phyloP scores from a whole-genome alignment of 2,329 filamentous ascomycete species.

The Penicillium sp. region DNA sequence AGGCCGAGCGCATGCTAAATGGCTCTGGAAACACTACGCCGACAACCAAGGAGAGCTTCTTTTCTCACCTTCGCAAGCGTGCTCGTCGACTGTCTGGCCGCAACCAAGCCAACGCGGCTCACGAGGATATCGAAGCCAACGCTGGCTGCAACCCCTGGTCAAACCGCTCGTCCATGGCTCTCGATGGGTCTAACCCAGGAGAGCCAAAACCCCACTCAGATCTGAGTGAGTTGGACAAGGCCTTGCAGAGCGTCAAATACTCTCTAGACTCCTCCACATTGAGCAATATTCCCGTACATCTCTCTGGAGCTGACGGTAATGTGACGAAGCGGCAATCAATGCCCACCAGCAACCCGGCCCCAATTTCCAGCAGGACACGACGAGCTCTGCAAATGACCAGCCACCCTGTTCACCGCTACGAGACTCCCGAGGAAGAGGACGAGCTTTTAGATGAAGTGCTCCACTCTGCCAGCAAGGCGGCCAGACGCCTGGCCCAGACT shows the following conservation, averaged over 20 bases:
- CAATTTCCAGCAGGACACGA: constrained; percentile 78
- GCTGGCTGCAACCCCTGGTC: constrained; percentile 89
- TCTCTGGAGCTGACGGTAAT: constrained; percentile 35
- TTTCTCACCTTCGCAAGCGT: constrained; percentile 93
- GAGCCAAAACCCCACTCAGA: constrained; percentile 54
- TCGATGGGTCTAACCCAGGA: constrained; percentile 63
- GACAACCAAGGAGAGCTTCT: constrained; percentile 90
- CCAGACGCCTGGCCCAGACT: constrained; percentile 67
- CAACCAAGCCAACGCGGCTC: constrained; percentile 80
- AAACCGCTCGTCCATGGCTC: constrained; percentile 80
- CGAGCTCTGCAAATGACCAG: constrained; percentile 71
- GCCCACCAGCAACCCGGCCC: constrained; percentile 43
- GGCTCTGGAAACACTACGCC: constrained; percentile 77
- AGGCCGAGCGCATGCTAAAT: constrained; percentile 88
- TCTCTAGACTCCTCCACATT: constrained; percentile 55
- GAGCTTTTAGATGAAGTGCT: constrained; percentile 91
- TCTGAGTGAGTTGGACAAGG: constrained; percentile 64
- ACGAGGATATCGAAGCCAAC: constrained; percentile 89
- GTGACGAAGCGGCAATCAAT: constrained; percentile 45
- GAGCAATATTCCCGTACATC: constrained; percentile 43
- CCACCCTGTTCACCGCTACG: constrained; percentile 81
- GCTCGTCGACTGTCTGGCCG: constrained; percentile 90
- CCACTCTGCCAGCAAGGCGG: constrained; percentile 74
- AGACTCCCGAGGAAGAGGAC: constrained; percentile 94
- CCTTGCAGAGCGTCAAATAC: constrained; percentile 63